Evolutionary conservation across 306 rosid genomes (phyloP).

Genomic region (Nissolia schottii): DNA sequence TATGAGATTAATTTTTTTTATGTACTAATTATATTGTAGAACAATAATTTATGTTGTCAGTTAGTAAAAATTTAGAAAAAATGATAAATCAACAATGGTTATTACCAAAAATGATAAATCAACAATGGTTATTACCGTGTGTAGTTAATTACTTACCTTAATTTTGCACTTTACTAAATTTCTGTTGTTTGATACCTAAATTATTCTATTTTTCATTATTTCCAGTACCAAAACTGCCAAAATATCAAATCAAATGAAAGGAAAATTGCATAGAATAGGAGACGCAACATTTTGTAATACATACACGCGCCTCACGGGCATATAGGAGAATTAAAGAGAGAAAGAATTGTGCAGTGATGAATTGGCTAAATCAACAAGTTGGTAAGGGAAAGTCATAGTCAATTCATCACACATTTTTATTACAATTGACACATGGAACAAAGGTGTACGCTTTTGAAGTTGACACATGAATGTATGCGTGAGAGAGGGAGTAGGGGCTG

Average conservation of each 20-base stretch:
- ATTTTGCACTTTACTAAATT: no score
- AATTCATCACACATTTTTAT: slow-evolving; percentile 13
- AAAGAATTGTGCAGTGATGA: not conserved
- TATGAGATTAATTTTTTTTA: no score
- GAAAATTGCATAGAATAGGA: not conserved
- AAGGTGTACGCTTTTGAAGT: slow-evolving; percentile 56
- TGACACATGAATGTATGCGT: slow-evolving; percentile 35
- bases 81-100: no score
- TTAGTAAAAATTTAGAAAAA: no score
- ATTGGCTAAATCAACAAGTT: not conserved
- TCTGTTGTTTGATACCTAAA: no score
- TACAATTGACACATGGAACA: slow-evolving; percentile 42
- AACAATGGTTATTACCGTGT: no score
- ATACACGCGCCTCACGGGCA: not conserved
- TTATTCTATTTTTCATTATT: no score
- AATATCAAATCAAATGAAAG: not conserved
- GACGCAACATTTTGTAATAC: not conserved
- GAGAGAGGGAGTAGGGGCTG: not conserved
- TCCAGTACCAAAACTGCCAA: not conserved
- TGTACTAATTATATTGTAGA: no score
- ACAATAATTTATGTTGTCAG: no score
- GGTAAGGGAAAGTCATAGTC: slow-evolving; percentile 10
- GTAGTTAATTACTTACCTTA: no score
- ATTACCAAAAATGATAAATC: no score
- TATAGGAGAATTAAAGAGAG: not conserved